Conservation (phyloP, 768 basidiomycete species). For the Dendrothele bispora region DNA sequence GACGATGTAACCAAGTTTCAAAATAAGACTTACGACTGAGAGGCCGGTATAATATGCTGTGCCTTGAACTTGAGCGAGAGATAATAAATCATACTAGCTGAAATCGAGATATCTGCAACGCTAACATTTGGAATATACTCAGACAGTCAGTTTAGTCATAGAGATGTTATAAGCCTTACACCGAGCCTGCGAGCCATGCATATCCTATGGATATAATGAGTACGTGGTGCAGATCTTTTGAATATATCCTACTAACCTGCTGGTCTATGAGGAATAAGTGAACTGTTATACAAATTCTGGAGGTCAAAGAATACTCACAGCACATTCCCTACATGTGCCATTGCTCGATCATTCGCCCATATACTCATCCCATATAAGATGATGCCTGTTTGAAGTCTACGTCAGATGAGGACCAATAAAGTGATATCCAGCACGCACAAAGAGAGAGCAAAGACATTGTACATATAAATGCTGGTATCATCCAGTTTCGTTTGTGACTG, state of each 20-base stretch:
- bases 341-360: not conserved
- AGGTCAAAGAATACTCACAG: not conserved
- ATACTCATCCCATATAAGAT: slow-evolving; percentile 5
- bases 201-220: not conserved
- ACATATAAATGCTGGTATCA: slow-evolving; percentile 2
- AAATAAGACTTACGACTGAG: not conserved
- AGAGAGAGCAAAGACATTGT: not conserved
- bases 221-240: not conserved
- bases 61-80: slow-evolving; percentile 1
- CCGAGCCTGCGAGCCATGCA: slow-evolving; percentile 3
- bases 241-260: not conserved
- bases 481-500: slow-evolving; percentile 5
- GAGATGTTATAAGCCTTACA: not conserved
- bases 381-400: not conserved
- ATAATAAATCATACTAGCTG: slow-evolving; percentile 6
- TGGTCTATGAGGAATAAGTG: not conserved
- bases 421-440: not conserved
- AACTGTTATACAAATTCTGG: not conserved
- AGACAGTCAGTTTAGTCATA: not conserved
- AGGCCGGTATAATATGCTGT: slow-evolving; percentile 1
- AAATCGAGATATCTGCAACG: slow-evolving; percentile 3
- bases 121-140: not conserved
- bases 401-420: not conserved
- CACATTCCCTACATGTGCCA: not conserved
- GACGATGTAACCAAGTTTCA: too few relatives aligned